Percentiles rank a stretch among this genome's conserved stretches.
Evolutionary conservation across 106 monocot genomes (phyloP).

Genomic region (Allium fistulosum): DNA sequence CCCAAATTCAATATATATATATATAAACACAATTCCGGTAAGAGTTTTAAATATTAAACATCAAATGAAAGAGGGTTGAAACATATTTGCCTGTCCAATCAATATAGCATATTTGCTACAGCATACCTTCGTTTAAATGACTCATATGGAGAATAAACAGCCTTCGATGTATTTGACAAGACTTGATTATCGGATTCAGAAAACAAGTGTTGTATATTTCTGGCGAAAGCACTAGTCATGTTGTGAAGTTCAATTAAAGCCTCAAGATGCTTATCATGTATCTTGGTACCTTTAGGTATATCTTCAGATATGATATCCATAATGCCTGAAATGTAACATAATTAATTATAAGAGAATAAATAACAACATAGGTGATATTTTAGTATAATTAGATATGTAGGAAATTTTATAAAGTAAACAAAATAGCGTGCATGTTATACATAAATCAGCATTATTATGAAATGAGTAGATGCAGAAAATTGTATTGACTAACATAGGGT

Average conservation of each 20-base stretch:
- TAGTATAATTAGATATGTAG: too few species aligned
- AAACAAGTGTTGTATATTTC: constrained; percentile 90
- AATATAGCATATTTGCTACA: neutral
- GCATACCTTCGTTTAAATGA: constrained; percentile 76
- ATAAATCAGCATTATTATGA: too few species aligned
- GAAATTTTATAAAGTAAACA: too few species aligned
- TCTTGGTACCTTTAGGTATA: constrained; percentile 77
- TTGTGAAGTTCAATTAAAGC: constrained; percentile 87
- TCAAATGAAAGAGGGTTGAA: too few species aligned
- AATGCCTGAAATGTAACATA: constrained; percentile 44
- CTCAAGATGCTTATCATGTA: constrained; percentile 74
- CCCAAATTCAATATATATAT: too few species aligned
- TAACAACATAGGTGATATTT: neutral
- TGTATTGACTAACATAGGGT: too few species aligned
- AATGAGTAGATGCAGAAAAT: too few species aligned
- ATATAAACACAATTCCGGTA: too few species aligned
- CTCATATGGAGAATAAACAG: constrained; percentile 89
- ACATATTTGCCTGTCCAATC: neutral
- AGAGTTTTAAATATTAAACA: too few species aligned
- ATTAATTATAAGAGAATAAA: neutral
- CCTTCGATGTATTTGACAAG: constrained; percentile 63
- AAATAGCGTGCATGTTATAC: too few species aligned
- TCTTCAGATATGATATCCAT: constrained; percentile 87
- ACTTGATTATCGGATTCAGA: constrained; percentile 72
- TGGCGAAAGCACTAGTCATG: constrained; percentile 80